A percentile compares a stretch with the other conserved stretches of the same genome.
Evolutionary conservation across 345 rosid species (phyloP).

Genomic region (Garcia nutans): DNA sequence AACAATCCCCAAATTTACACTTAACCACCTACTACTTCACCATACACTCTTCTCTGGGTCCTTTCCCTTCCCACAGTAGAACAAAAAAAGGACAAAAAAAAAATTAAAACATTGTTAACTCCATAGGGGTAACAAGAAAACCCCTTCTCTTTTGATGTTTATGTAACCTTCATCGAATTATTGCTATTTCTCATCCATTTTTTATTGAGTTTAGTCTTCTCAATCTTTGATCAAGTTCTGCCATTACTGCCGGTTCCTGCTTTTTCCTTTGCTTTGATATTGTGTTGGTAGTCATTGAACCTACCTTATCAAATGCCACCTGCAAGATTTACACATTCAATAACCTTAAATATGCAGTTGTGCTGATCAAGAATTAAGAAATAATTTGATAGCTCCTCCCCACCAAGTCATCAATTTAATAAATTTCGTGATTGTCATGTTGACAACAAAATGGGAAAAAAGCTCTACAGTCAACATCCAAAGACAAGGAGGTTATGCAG

Average conservation of each 20-base stretch:
- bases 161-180: neutral
- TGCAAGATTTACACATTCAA: slow-evolving; percentile 28
- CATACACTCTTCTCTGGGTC: slow-evolving; percentile 21
- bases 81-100: neutral
- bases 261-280: slow-evolving; percentile 95
- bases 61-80: slow-evolving; percentile 8
- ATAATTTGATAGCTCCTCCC: neutral
- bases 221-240: slow-evolving; percentile 90
- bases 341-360: neutral
- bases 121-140: slow-evolving; percentile 18
- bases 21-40: slow-evolving; percentile 17
- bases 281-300: slow-evolving; percentile 88
- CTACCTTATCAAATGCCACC: slow-evolving; percentile 93
- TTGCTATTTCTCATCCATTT: slow-evolving; percentile 45
- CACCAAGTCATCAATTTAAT: neutral
- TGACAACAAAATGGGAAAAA: neutral
- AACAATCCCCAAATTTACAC: slow-evolving; percentile 27
- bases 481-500: neutral
- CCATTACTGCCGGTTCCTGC: slow-evolving; percentile 97
- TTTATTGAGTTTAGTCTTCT: slow-evolving; percentile 72
- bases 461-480: neutral
- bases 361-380: neutral
- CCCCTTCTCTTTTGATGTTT: slow-evolving; percentile 20
- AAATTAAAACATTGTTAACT: neutral
- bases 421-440: neutral